Conservation (phyloP, 169 alveolate species). For the Plasmodium fragile region DNA sequence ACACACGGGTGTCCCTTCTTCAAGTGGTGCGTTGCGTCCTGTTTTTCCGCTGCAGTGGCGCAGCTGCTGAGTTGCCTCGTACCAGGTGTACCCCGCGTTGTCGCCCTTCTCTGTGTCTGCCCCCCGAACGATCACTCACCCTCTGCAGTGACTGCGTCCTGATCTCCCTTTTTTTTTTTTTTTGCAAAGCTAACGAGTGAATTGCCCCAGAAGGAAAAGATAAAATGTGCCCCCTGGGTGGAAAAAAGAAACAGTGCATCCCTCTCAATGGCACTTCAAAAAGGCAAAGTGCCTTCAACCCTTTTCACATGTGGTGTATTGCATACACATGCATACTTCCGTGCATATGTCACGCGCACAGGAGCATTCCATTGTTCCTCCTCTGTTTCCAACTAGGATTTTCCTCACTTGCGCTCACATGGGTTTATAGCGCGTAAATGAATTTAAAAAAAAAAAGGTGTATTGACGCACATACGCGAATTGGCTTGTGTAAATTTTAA, state of each 20-base stretch:
- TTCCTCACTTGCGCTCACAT: background rate
- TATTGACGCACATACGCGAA: background rate
- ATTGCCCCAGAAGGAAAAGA: background rate
- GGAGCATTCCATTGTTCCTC: background rate
- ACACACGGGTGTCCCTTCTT: background rate
- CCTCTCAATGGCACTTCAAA: background rate
- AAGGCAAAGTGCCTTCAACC: background rate
- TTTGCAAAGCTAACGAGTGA: background rate
- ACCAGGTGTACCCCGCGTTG: background rate
- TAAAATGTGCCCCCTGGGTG: background rate
- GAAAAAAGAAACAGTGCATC: background rate
- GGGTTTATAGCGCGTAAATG: background rate
- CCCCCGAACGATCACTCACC: background rate
- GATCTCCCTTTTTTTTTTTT: background rate
- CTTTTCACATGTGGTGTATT: background rate
- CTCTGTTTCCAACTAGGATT: background rate
- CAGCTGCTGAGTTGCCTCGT: background rate
- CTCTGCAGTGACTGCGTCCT: background rate
- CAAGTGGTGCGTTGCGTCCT: background rate
- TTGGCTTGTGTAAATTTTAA: background rate
- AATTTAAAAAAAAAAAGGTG: background rate
- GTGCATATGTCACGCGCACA: background rate
- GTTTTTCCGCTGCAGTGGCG: background rate
- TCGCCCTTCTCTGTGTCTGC: background rate
- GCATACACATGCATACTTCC: background rate